These are phyloP conservation scores for Tricharina praecox DNA, from an alignment of 495 filamentous ascomycete species.

Conservation along the genomic window DNA sequence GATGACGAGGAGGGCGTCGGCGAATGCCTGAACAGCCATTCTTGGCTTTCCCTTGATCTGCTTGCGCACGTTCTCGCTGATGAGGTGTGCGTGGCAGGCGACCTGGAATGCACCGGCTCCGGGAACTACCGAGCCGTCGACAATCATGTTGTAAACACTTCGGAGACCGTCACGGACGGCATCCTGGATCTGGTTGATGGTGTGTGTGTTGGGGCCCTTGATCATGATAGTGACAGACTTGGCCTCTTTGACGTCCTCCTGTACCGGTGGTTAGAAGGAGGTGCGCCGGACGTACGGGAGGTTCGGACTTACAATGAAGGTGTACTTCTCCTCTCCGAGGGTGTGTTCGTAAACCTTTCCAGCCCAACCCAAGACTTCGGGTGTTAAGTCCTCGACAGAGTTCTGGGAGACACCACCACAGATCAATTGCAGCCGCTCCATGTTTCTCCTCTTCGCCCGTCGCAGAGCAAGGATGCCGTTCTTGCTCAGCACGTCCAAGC, in stretches of 20 bases:
- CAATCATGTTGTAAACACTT: constrained; percentile 97
- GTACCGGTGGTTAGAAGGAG: constrained; percentile 19
- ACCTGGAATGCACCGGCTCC: constrained; percentile 94
- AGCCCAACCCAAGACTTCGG: constrained; percentile 88
- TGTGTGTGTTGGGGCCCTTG: constrained; percentile 93
- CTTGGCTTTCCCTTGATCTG: constrained; percentile 93
- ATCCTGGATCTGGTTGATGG: constrained; percentile 88
- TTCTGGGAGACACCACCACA: constrained; percentile 86
- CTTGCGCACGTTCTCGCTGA: constrained; percentile 63
- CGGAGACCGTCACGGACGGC: constrained; percentile 91
- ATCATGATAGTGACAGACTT: constrained; percentile 98
- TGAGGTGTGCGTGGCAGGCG: constrained; percentile 76
- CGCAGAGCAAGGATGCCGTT: constrained; percentile 91
- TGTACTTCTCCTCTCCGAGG: constrained; percentile 96
- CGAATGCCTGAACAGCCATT: constrained; percentile 84
- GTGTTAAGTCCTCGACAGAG: constrained; percentile 80
- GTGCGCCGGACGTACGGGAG: not conserved
- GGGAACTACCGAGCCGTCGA: constrained; percentile 84
- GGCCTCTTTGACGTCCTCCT: constrained; percentile 92
- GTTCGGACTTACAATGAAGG: constrained; percentile 47
- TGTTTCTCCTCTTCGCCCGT: constrained; percentile 91
- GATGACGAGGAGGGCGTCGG: constrained; percentile 82
- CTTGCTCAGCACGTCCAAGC: constrained; percentile 87
- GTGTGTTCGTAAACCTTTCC: constrained; percentile 94
- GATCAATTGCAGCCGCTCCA: constrained; percentile 91